phyloP scores from a whole-genome alignment of 1,139 yeast genomes.

The Nakaseomyces delphensis region DNA sequence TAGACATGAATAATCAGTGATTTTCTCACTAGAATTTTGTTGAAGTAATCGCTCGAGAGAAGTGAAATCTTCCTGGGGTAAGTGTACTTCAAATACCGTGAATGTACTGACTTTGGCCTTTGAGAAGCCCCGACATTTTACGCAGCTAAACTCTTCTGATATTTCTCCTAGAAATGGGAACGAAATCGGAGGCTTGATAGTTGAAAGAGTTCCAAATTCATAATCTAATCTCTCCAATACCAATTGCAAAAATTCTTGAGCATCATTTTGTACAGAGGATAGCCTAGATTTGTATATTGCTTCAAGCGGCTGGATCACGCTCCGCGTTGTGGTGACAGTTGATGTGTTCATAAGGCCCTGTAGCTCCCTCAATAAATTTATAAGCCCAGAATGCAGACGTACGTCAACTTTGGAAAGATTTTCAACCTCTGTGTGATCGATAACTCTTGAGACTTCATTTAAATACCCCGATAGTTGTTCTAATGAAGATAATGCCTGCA shows the following conservation, averaged over 20 bases:
- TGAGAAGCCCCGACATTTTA: slow-evolving; percentile 56
- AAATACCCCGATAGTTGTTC: slow-evolving; percentile 58
- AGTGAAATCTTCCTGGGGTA: slow-evolving; percentile 51
- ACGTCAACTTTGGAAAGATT: background rate
- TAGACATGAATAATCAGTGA: slow-evolving; percentile 73
- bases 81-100: slow-evolving; percentile 61
- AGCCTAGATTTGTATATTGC: slow-evolving; percentile 68
- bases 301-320: slow-evolving; percentile 64
- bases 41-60: slow-evolving; percentile 47
- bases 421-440: background rate
- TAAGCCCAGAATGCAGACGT: slow-evolving; percentile 12
- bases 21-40: slow-evolving; percentile 57
- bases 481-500: slow-evolving; percentile 74
- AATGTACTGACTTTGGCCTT: slow-evolving; percentile 54
- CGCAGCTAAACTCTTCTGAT: slow-evolving; percentile 60
- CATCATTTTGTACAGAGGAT: slow-evolving; percentile 83
- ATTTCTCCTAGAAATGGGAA: slow-evolving; percentile 62
- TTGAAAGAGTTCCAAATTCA: slow-evolving; percentile 39
- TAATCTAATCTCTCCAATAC: slow-evolving; percentile 68
- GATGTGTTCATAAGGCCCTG: slow-evolving; percentile 52
- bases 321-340: slow-evolving; percentile 65
- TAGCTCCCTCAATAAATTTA: slow-evolving; percentile 28
- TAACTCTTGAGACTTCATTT: slow-evolving; percentile 34
- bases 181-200: background rate
- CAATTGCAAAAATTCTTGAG: slow-evolving; percentile 81